Evolutionary conservation across 2,329 filamentous ascomycete species (phyloP).

Genomic region (Cordyceps cateniannulata): DNA sequence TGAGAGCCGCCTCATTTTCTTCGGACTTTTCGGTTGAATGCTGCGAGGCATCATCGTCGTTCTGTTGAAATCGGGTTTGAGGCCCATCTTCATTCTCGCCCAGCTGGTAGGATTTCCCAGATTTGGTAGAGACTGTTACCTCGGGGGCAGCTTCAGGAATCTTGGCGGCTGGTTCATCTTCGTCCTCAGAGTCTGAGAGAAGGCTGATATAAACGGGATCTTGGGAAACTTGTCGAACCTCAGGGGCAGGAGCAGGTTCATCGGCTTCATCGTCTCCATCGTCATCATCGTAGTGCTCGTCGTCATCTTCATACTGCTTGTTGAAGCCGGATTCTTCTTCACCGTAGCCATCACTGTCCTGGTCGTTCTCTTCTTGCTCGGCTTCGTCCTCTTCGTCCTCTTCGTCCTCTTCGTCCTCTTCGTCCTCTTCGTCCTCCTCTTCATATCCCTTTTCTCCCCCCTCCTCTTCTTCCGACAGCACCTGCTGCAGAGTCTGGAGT

Average conservation of each 20-base stretch:
- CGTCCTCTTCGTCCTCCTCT: constrained; percentile 15
- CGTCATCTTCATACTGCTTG: constrained; percentile 18
- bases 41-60: no score
- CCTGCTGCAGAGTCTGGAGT: not conserved
- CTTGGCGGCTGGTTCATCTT: constrained; percentile 20
- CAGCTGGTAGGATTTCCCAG: not conserved
- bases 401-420: not conserved
- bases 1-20: not conserved
- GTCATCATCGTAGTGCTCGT: constrained; percentile 13
- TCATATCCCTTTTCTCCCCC: constrained; percentile 3
- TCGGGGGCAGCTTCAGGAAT: not conserved
- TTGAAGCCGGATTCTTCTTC: not conserved
- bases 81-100: not conserved
- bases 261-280: constrained; percentile 13
- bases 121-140: not conserved
- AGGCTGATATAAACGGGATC: constrained; percentile 31
- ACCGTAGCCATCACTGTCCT: constrained; percentile 14
- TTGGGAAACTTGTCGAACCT: constrained; percentile 13
- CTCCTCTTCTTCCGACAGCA: constrained; percentile 14
- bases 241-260: not conserved
- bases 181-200: constrained; percentile 27
- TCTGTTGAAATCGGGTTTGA: no score
- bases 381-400: constrained; percentile 10
- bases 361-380: not conserved
- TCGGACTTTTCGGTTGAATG: no score